phyloP scores from a whole-genome alignment of 331 rosid genomes.

The Rhamnella rubrinervis region DNA sequence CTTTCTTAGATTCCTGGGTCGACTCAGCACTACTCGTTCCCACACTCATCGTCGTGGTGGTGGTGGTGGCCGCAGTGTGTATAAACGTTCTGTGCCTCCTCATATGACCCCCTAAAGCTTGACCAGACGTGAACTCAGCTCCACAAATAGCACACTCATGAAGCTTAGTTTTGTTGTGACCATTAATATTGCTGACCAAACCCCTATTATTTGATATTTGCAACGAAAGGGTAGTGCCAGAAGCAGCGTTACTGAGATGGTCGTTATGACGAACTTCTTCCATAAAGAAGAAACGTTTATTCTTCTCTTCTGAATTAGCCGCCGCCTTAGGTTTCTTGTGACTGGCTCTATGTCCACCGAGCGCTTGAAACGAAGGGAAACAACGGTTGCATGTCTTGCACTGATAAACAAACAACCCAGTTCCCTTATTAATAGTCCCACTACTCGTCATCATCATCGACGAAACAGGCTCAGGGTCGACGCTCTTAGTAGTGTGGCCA shows the following conservation, averaged over 20 bases:
- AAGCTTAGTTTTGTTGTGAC: constrained; percentile 39
- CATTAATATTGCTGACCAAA: neutral
- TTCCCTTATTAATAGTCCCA: neutral
- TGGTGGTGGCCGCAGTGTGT: constrained; percentile 13
- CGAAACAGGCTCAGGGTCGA: neutral
- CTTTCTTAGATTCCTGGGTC: constrained; percentile 18
- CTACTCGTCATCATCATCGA: neutral
- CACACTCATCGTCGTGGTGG: neutral
- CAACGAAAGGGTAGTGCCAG: constrained; percentile 47
- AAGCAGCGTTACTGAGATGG: constrained; percentile 14
- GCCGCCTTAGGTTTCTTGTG: constrained; percentile 68
- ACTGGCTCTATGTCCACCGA: constrained; percentile 87
- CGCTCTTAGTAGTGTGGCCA: constrained; percentile 21
- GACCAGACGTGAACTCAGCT: constrained; percentile 71
- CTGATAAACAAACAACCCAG: constrained; percentile 37
- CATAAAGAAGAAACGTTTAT: constrained; percentile 15
- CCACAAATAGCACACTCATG: constrained; percentile 84
- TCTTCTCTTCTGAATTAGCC: constrained; percentile 13
- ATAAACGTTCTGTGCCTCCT: constrained; percentile 60
- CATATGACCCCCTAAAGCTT: constrained; percentile 95
- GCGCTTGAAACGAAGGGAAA: constrained; percentile 81
- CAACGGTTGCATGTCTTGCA: constrained; percentile 80
- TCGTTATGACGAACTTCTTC: neutral
- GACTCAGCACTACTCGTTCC: constrained; percentile 15
- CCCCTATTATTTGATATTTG: constrained; percentile 35